phyloP scores from a whole-genome alignment of 1,139 yeast genomes.

The Torulaspora globosa region DNA sequence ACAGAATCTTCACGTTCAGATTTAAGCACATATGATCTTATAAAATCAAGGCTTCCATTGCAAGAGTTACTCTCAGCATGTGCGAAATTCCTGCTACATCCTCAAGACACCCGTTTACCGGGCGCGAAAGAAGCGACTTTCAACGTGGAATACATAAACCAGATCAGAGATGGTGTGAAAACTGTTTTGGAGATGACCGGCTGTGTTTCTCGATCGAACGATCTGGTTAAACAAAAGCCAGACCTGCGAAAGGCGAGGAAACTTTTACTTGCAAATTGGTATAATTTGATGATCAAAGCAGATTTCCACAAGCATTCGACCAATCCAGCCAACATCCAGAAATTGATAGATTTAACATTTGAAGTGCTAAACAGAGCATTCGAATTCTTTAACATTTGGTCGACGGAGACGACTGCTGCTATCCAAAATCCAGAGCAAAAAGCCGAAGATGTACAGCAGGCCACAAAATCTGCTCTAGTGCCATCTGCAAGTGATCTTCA shows the following conservation, averaged over 20 bases:
- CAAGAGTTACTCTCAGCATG: conserved; percentile 65
- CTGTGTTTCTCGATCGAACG: conserved; percentile 79
- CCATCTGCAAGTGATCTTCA: conserved; percentile 3
- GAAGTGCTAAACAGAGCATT: conserved; percentile 73
- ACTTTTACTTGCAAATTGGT: conserved; percentile 83
- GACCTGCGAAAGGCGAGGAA: conserved; percentile 71
- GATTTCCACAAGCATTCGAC: conserved; percentile 75
- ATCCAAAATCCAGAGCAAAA: conserved; percentile 8
- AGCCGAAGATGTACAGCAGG: conserved; percentile 1
- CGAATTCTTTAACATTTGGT: conserved; percentile 72
- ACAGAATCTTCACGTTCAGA: conserved; percentile 5
- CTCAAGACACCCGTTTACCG: conserved; percentile 45
- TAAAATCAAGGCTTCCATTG: conserved; percentile 46
- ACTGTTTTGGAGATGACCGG: conserved; percentile 69
- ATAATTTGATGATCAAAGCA: conserved; percentile 80
- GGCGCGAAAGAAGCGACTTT: conserved; percentile 25
- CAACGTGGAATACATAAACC: conserved; percentile 44
- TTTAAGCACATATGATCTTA: conserved; percentile 36
- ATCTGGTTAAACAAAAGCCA: conserved; percentile 67
- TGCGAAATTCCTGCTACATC: conserved; percentile 70
- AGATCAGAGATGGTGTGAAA: conserved; percentile 80
- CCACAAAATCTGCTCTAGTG: neutral
- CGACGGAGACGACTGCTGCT: conserved; percentile 45
- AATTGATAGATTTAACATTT: conserved; percentile 65
- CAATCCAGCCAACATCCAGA: conserved; percentile 60